phyloP scores from a whole-genome alignment of 208 protist genomes.

The Trypanosoma melophagium region DNA sequence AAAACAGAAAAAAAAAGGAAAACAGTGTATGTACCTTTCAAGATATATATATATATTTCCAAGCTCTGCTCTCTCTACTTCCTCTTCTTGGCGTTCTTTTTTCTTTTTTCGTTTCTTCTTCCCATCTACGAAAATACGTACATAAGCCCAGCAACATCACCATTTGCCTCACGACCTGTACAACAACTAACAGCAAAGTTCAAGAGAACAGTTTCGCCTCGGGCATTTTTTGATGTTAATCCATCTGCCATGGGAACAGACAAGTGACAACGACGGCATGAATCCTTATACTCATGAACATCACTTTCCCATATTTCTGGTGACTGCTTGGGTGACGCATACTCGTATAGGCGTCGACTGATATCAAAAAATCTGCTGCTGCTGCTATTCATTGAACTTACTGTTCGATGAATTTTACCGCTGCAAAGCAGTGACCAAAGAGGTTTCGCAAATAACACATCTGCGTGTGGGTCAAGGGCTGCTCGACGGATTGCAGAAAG shows the following conservation, averaged over 20 bases:
- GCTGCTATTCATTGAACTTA: neutral
- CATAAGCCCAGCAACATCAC: constrained; percentile 31
- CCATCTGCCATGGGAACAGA: neutral
- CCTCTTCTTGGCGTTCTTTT: neutral
- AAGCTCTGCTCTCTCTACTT: neutral
- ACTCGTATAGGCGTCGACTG: constrained; percentile 46
- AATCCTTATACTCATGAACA: constrained; percentile 73
- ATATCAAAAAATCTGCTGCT: constrained; percentile 62
- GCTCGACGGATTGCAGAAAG: constrained; percentile 45
- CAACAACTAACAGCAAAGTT: constrained; percentile 53
- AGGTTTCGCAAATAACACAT: constrained; percentile 78
- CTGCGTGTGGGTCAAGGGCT: constrained; percentile 42
- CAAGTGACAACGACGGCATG: constrained; percentile 63
- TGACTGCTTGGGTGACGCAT: constrained; percentile 50
- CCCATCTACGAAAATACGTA: constrained; percentile 34
- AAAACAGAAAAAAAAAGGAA: neutral
- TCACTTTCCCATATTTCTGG: constrained; percentile 60
- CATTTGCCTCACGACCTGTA: constrained; percentile 37
- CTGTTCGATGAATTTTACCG: constrained; percentile 36
- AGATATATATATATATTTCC: neutral
- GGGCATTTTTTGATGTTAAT: constrained; percentile 14
- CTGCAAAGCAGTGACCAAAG: constrained; percentile 64
- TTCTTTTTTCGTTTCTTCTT: neutral
- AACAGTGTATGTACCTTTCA: neutral
- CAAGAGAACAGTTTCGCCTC: constrained; percentile 37